Evolutionary conservation across 2,329 filamentous ascomycete species (phyloP), one percentile per base, ranked within the genome.

Genomic region (Botrytis squamosa): DNA sequence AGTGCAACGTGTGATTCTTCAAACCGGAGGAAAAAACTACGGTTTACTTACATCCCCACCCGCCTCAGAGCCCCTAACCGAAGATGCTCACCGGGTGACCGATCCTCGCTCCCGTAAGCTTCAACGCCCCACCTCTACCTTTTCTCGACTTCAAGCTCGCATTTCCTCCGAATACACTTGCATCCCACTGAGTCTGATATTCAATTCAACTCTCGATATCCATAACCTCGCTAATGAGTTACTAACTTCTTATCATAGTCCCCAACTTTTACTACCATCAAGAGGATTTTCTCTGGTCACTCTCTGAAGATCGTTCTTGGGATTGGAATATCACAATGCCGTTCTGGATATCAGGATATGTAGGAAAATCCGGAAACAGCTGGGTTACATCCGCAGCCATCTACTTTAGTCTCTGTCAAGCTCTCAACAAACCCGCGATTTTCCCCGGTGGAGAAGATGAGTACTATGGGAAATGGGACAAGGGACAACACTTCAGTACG

Each of bases 271-370:
- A 72, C 10, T 67, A 67, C 38, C 38, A 5, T 3, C 70, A 72
- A n/a, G 70, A 72, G 57, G 70, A 72, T 33, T 52, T 57, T 18
- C 70, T 72, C 14, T 67, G 20, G 36, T 29, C 60, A 16, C 42
- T 72, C 29, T 22, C 60, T 2, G 20, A 10, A 29, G 5, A 55
- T 14, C 60, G 62, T 20, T 4, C n/a, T 20, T 72, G 70, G 70
- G 46, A 4, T 16, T 72, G 70, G 70, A 72, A 67, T 22, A 38
- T 72, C 25, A 72, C 49, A 3, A 62, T 72, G 29, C 70, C 70
- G 12, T 72, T 72, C 46, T 72, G 70, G 70, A 67, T 72, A 33
- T 66, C 63, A 14, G 70, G 70, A 2, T 72, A 72, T 20, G 62
- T 46, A 5, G 36, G n/a, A 9, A 25, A 20, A 29, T 44, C 46